These are phyloP conservation scores for Suhomyces terraborum DNA, from an alignment of 1,139 yeast genomes.

Conservation along the genomic window DNA sequence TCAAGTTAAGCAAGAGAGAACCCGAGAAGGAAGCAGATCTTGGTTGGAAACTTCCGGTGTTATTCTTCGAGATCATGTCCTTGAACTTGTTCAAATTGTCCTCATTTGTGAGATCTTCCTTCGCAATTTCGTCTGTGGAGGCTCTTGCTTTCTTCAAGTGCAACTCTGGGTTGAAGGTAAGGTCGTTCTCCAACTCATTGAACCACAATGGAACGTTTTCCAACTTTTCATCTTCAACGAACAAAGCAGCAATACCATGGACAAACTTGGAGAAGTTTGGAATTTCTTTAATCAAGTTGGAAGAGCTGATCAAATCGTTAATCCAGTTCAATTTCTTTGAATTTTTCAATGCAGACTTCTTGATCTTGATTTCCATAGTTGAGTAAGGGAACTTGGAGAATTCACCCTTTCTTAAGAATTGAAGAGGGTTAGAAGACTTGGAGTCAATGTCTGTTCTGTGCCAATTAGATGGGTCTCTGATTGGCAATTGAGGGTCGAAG, in stretches of 20 bases:
- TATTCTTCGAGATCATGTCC: slow-evolving; percentile 41
- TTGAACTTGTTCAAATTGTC: slow-evolving; percentile 50
- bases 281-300: slow-evolving; percentile 81
- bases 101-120: slow-evolving; percentile 55
- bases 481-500: slow-evolving; percentile 80
- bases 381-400: slow-evolving; percentile 84
- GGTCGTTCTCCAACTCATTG: slow-evolving; percentile 72
- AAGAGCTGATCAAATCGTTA: slow-evolving; percentile 75
- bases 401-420: slow-evolving; percentile 83
- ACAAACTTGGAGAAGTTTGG: slow-evolving; percentile 88
- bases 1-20: slow-evolving; percentile 28
- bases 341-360: slow-evolving; percentile 49
- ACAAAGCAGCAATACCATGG: slow-evolving; percentile 87
- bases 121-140: slow-evolving; percentile 73
- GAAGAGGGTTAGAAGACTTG: slow-evolving; percentile 65
- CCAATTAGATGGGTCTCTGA: slow-evolving; percentile 88
- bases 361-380: slow-evolving; percentile 84
- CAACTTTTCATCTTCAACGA: slow-evolving; percentile 85
- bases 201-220: slow-evolving; percentile 94
- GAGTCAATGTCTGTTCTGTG: slow-evolving; percentile 91
- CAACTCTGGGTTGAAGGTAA: slow-evolving; percentile 22
- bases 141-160: slow-evolving; percentile 42
- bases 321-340: slow-evolving; percentile 69
- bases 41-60: slow-evolving; percentile 35
- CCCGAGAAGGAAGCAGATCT: slow-evolving; percentile 47